A percentile compares a stretch with the other conserved stretches of the same genome.
phyloP scores from a whole-genome alignment of 768 basidiomycete species.

The Boletus subcaerulescens region DNA sequence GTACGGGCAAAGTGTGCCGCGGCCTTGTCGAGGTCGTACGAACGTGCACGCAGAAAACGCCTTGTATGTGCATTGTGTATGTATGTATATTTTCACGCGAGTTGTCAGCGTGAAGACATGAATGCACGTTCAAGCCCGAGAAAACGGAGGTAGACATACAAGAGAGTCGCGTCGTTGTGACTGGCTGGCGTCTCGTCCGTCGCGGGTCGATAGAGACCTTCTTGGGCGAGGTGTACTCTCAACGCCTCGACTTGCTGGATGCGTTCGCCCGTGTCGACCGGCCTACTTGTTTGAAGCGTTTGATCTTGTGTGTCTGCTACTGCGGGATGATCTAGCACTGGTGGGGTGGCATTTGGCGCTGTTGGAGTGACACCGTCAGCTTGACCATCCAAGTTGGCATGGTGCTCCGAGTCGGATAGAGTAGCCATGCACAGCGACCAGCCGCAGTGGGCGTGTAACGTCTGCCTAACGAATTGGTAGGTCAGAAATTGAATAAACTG shows the following conservation, averaged over 20 bases:
- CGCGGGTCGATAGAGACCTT: conserved; percentile 49
- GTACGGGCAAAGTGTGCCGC: conserved; percentile 67
- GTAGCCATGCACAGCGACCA: conserved; percentile 1
- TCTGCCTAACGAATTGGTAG: too few relatives aligned
- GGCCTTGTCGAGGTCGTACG: conserved; percentile 60
- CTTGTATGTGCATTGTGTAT: conserved; percentile 37
- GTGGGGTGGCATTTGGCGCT: neutral
- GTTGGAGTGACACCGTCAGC: neutral
- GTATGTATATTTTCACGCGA: too few relatives aligned
- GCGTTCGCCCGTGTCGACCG: neutral
- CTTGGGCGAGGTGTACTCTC: conserved; percentile 47
- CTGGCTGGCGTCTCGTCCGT: conserved; percentile 38
- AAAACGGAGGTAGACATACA: conserved; percentile 43
- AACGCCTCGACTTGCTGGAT: conserved; percentile 40
- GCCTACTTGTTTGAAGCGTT: neutral
- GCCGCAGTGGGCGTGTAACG: neutral
- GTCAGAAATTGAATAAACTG: too few relatives aligned
- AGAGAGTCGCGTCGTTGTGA: conserved; percentile 63
- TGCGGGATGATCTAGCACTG: neutral
- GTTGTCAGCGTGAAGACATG: too few relatives aligned
- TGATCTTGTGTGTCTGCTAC: neutral
- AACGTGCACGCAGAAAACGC: conserved; percentile 80
- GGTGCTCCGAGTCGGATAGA: neutral
- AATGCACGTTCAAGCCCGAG: too few relatives aligned
- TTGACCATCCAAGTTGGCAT: neutral